Conservation (phyloP, 2,329 filamentous ascomycete species). For the Aspergillus floridensis region DNA sequence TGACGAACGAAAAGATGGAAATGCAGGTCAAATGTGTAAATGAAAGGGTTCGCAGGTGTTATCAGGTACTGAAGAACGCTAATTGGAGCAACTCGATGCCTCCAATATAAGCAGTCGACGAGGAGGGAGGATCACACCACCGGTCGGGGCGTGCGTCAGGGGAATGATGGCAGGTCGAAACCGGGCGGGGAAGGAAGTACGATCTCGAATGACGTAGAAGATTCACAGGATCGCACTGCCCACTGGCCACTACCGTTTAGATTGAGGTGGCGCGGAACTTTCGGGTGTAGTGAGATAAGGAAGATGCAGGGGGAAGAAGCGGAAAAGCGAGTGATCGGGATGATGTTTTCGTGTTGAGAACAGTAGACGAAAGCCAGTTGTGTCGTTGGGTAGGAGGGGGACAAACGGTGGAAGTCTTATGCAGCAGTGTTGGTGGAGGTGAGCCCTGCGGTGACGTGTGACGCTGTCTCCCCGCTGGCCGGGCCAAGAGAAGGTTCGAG, state of each 20-base stretch:
- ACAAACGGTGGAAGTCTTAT: neutral
- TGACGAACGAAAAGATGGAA: neutral
- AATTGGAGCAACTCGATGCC: conserved; percentile 12
- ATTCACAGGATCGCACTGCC: conserved; percentile 19
- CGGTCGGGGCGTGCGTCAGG: conserved; percentile 1
- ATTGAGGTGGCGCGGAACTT: conserved; percentile 1
- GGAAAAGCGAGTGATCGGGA: neutral
- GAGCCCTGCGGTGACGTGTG: conserved; percentile 32
- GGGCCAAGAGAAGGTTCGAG: conserved; percentile 37
- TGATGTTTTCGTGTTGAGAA: neutral
- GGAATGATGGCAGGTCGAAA: neutral
- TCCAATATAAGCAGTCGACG: conserved; percentile 11
- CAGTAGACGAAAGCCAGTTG: conserved; percentile 1
- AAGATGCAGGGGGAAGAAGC: neutral
- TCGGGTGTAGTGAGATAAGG: neutral
- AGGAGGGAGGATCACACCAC: conserved; percentile 1
- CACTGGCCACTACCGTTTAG: neutral
- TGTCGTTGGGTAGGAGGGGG: neutral
- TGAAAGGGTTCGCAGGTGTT: neutral
- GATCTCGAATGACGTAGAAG: conserved; percentile 38
- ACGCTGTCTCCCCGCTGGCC: conserved; percentile 22
- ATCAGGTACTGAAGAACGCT: conserved; percentile 1
- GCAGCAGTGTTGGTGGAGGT: conserved; percentile 9
- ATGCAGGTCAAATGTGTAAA: neutral
- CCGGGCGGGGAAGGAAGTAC: conserved; percentile 8